Evolutionary conservation across 2,329 filamentous ascomycete genomes (phyloP).

Genomic region (Colletotrichum cereale): DNA sequence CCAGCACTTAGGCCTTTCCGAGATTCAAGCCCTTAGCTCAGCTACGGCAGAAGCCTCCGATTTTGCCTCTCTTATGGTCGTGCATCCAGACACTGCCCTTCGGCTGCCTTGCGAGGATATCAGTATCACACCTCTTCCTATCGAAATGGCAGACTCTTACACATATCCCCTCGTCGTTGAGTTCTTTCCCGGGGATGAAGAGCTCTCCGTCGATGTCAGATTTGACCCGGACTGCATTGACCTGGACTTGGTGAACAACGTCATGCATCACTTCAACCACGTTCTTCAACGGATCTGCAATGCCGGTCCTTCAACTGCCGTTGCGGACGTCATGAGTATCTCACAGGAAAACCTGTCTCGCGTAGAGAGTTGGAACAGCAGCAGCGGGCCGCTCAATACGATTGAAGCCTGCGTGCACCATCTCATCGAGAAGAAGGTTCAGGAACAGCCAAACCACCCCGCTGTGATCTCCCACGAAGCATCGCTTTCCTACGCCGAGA

Average conservation of each 20-base stretch:
- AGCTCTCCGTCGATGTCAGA: neutral
- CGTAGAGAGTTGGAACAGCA: neutral
- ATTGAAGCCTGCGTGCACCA: neutral
- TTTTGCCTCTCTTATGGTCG: neutral
- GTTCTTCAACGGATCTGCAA: neutral
- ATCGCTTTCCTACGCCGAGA: neutral
- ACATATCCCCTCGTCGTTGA: neutral
- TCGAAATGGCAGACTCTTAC: neutral
- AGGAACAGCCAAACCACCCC: neutral
- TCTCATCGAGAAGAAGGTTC: neutral
- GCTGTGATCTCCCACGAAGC: neutral
- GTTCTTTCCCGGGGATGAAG: neutral
- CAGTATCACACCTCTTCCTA: neutral
- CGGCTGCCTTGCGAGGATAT: neutral
- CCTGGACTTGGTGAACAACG: neutral
- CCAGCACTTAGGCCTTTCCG: neutral
- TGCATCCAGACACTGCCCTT: neutral
- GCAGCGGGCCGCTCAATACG: neutral
- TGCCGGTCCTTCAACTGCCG: neutral
- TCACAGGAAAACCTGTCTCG: neutral
- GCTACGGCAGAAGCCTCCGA: neutral
- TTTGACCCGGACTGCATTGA: neutral
- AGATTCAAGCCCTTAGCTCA: neutral
- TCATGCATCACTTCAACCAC: neutral
- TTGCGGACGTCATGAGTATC: neutral